phyloP scores from a whole-genome alignment of 177 flowering plant species.

The Vitis hybrid region DNA sequence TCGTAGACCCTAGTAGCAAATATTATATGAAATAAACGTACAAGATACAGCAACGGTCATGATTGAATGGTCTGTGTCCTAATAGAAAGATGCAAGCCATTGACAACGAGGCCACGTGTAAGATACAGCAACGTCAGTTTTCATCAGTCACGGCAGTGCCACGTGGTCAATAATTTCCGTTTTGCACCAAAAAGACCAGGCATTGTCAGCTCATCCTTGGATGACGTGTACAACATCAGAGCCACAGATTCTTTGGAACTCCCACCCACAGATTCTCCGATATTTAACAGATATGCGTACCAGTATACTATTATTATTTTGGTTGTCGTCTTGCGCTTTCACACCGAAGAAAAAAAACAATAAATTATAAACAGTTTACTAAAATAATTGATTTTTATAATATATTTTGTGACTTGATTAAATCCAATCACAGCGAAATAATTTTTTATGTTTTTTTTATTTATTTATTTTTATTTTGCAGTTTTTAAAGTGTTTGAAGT shows the following conservation, averaged over 20 bases:
- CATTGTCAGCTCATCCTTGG: neutral
- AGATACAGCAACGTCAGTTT: neutral
- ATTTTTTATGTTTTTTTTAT: too few species aligned
- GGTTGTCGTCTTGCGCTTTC: neutral
- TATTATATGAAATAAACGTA: too few species aligned
- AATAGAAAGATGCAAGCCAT: neutral
- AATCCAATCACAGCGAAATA: too few species aligned
- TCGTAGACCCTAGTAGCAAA: too few species aligned
- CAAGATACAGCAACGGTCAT: too few species aligned
- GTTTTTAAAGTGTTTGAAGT: neutral
- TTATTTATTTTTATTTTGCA: too few species aligned
- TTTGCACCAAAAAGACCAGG: neutral
- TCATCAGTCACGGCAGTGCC: neutral
- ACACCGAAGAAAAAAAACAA: too few species aligned
- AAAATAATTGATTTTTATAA: too few species aligned
- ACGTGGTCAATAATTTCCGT: constrained; percentile 1
- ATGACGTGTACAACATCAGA: constrained; percentile 16
- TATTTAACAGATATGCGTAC: neutral
- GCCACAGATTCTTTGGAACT: constrained; percentile 2
- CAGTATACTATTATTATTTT: neutral
- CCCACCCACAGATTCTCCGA: too few species aligned
- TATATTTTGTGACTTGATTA: too few species aligned
- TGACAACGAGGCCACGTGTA: constrained; percentile 7
- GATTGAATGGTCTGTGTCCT: neutral
- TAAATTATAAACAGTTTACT: too few species aligned